A percentile compares a stretch with the other conserved stretches of the same genome.
Conservation (phyloP, 352 stramenopile genomes). For the Phytopythium ostracodes region DNA sequence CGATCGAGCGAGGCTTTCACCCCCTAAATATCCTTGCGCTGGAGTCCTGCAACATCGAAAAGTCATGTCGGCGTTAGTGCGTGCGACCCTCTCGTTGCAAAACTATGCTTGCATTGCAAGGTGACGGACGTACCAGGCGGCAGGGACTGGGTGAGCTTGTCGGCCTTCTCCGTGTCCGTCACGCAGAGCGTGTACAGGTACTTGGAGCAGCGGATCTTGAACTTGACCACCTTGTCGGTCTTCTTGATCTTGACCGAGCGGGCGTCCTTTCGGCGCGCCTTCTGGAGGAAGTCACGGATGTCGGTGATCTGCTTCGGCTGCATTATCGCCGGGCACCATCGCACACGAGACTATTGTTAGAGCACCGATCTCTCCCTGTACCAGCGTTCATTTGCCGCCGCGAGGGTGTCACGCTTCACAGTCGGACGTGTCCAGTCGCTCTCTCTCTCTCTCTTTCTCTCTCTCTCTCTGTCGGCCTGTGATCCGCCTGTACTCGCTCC, state of each 20-base stretch:
- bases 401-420: neutral
- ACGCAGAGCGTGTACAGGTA: constrained; percentile 99
- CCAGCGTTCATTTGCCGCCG: neutral
- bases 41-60: constrained; percentile 49
- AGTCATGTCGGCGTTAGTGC: neutral
- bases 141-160: constrained; percentile 99
- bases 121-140: constrained; percentile 87
- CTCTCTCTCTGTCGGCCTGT: neutral
- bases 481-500: neutral
- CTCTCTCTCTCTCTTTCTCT: neutral
- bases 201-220: constrained; percentile 99
- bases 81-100: too few relatives aligned
- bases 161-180: constrained; percentile 98
- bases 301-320: constrained; percentile 99
- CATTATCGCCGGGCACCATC: neutral
- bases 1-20: constrained; percentile 12
- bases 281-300: constrained; percentile 99
- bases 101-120: neutral
- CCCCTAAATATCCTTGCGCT: constrained; percentile 91
- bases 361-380: neutral
- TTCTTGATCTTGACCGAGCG: constrained; percentile 99
- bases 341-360: constrained; percentile 11
- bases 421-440: too few relatives aligned
- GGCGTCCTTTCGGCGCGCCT: constrained; percentile 96
- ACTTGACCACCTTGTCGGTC: constrained; percentile 96